phyloP scores from a whole-genome alignment of 805 yeast species.

The Saturnispora ahearnii region DNA sequence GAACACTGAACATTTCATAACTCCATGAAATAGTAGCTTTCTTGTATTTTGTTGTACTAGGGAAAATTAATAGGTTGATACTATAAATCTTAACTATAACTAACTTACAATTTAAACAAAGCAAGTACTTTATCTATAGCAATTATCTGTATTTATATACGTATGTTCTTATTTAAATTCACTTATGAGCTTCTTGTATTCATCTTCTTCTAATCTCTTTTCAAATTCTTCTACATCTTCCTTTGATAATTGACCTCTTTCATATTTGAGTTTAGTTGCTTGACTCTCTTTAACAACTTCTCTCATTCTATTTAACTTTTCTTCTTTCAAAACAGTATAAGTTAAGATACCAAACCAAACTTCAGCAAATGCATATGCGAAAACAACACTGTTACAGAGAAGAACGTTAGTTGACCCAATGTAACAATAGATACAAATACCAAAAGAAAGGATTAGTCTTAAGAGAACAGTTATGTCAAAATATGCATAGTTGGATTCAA shows the following conservation, averaged over 20 bases:
- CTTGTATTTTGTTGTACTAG: background rate
- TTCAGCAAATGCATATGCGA: constrained; percentile 52
- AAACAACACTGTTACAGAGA: constrained; percentile 55
- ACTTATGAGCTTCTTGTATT: constrained; percentile 25
- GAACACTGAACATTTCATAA: no score
- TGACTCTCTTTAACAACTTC: constrained; percentile 14
- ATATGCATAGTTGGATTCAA: constrained; percentile 35
- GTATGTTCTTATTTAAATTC: constrained; percentile 19
- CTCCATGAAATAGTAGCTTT: background rate
- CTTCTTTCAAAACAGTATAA: constrained; percentile 56
- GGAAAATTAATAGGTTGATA: no score
- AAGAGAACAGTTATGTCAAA: constrained; percentile 55
- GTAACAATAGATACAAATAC: constrained; percentile 41
- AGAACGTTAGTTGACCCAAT: constrained; percentile 31
- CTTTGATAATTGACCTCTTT: constrained; percentile 21
- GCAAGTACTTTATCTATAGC: background rate
- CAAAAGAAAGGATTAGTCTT: constrained; percentile 43
- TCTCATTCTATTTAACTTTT: constrained; percentile 42
- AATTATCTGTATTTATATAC: background rate
- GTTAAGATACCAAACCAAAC: constrained; percentile 62
- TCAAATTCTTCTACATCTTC: constrained; percentile 18
- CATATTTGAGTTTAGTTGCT: constrained; percentile 20
- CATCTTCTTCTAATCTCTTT: constrained; percentile 21
- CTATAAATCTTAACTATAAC: background rate
- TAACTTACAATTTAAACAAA: background rate